phyloP scores from a whole-genome alignment of 306 rosid genomes.

The Alnus rubra region DNA sequence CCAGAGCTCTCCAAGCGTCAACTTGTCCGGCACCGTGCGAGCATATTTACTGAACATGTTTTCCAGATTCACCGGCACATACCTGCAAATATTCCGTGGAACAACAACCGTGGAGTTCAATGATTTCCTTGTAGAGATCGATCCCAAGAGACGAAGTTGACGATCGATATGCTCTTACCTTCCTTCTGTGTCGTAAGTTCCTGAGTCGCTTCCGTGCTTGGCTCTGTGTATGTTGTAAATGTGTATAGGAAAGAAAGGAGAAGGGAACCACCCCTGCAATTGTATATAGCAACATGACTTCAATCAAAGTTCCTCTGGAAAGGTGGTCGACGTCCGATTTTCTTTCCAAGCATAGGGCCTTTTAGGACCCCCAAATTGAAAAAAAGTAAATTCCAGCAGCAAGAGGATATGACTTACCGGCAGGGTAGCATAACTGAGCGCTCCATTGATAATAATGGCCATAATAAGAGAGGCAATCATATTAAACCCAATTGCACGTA shows the following conservation, averaged over 20 bases:
- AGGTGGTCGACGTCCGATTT: too few relatives aligned
- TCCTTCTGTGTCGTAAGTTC: slow-evolving; percentile 84
- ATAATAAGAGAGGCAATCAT: slow-evolving; percentile 46
- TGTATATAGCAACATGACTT: not conserved
- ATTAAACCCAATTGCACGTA: slow-evolving; percentile 74
- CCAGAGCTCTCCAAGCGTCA: slow-evolving; percentile 71
- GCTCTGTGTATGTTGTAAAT: slow-evolving; percentile 60
- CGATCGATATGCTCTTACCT: slow-evolving; percentile 36
- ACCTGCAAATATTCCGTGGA: slow-evolving; percentile 47
- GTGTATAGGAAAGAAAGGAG: slow-evolving; percentile 74
- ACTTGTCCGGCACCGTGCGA: slow-evolving; percentile 58
- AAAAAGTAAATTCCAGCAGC: not conserved
- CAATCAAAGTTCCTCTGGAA: too few relatives aligned
- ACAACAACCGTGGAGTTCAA: not conserved
- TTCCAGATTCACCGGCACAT: slow-evolving; percentile 60
- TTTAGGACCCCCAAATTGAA: too few relatives aligned
- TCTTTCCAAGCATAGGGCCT: too few relatives aligned
- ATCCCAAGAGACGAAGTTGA: not conserved
- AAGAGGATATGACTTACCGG: slow-evolving; percentile 52
- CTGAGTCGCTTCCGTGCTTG: slow-evolving; percentile 90
- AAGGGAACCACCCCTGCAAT: slow-evolving; percentile 71
- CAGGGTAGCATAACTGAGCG: slow-evolving; percentile 65
- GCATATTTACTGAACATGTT: slow-evolving; percentile 78
- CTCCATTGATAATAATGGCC: slow-evolving; percentile 43
- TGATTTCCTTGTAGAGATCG: not conserved